Evolutionary conservation across 2,329 filamentous ascomycete genomes (phyloP).

Genomic region (Thelonectria olida): DNA sequence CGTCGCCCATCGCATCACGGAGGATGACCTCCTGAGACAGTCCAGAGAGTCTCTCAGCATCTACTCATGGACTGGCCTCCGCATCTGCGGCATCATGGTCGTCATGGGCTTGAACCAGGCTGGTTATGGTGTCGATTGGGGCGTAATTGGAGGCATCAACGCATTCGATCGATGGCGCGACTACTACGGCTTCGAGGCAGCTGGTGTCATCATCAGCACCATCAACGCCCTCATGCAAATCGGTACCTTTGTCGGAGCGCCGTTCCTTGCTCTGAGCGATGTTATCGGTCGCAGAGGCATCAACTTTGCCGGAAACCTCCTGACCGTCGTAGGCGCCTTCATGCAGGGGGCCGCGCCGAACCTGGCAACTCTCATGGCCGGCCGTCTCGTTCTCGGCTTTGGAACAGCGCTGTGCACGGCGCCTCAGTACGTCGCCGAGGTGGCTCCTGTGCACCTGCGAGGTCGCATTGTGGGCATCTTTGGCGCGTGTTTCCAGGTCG

Average conservation of each 20-base stretch:
- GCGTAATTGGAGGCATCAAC: slow-evolving; percentile 37
- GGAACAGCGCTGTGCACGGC: slow-evolving; percentile 36
- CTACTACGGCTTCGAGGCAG: slow-evolving; percentile 33
- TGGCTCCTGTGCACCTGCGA: slow-evolving; percentile 32
- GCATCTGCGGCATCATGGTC: slow-evolving; percentile 30
- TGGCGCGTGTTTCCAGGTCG: slow-evolving; percentile 37
- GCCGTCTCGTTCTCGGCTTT: slow-evolving; percentile 33
- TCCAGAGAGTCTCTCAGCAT: slow-evolving; percentile 26
- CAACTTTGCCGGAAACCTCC: slow-evolving; percentile 31
- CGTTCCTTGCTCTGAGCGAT: slow-evolving; percentile 30
- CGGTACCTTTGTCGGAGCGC: slow-evolving; percentile 34
- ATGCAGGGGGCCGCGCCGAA: slow-evolving; percentile 35
- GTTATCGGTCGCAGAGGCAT: slow-evolving; percentile 34
- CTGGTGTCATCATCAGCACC: slow-evolving; percentile 29
- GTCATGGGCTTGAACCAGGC: slow-evolving; percentile 16
- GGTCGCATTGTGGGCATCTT: slow-evolving; percentile 34
- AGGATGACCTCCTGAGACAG: slow-evolving; percentile 33
- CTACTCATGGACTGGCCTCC: slow-evolving; percentile 29
- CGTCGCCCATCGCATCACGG: slow-evolving; percentile 31
- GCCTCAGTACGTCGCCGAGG: slow-evolving; percentile 36
- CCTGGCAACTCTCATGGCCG: slow-evolving; percentile 28
- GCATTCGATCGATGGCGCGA: slow-evolving; percentile 32
- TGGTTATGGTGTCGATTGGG: slow-evolving; percentile 37
- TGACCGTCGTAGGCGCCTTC: slow-evolving; percentile 31
- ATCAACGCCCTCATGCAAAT: slow-evolving; percentile 39